Evolutionary conservation across 495 filamentous ascomycete species (phyloP), one percentile per base, ranked within the genome.

Genomic region (Xylaria palmicola): DNA sequence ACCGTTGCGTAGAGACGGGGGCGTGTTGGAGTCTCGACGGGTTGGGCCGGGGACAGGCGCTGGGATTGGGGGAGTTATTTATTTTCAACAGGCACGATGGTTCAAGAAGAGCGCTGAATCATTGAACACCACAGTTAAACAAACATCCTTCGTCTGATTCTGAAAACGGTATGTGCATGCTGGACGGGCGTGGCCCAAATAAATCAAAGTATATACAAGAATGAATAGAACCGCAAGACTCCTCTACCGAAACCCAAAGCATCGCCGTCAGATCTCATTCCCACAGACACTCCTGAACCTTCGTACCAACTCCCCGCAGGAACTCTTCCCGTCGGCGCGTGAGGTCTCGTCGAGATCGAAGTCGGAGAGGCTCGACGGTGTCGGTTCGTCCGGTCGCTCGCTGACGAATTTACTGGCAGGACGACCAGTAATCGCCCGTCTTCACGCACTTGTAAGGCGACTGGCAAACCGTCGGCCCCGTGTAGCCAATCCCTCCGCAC

Each of bases 401-500:
- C 13, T 9, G 13, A 27, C 13, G 10, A 13, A 27, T 26, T 55
- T 62, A 78, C 50, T 68, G 50, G 60, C 75, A 79, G 34, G 66
- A 65, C 6, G 71, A 66, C 72, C 70, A 75, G 65, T 69, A 76
- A 27, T 65, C 54, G 20, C 72, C 53, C 2, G 41, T 19, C 4
- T 20, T 26, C 26, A 67, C 57, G 50, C 76, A 77, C 24, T 17
- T 66, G 62, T 70, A 77, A 7, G 75, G 74, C 29, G 76, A 39
- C 56, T 65, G 41, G 48, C 77, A 79, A 26, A 63, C 32, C 27
- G 76, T 78, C 29, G 75, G 54, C 4, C 76, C 77, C 3, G 62
- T 65, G 47, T 74, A 78, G 8, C 68, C 74, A 3, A 37, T 39
- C 17, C 77, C 77, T 30, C 76, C 77, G 47, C 77, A 79, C 27